phyloP scores from a whole-genome alignment of 2,329 filamentous ascomycete species.

The Coniochaeta ligniaria region DNA sequence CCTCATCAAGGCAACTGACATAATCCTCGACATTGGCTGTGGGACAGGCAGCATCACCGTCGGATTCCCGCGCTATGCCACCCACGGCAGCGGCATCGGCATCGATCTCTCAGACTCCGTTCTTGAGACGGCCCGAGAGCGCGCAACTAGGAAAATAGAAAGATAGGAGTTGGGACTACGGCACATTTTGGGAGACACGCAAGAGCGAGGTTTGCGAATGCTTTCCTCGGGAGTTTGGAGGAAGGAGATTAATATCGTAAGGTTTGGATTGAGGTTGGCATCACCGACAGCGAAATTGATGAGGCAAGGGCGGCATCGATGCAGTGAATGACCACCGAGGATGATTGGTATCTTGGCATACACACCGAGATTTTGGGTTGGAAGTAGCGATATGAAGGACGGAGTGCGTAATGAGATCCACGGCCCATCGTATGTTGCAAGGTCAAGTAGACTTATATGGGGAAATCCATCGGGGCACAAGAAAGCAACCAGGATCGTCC shows the following conservation, averaged over 20 bases:
- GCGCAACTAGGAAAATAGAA: constrained; percentile 10
- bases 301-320: constrained; percentile 19
- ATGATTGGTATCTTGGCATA: constrained; percentile 25
- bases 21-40: constrained; percentile 39
- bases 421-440: neutral
- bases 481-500: neutral
- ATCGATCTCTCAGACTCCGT: constrained; percentile 27
- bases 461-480: neutral
- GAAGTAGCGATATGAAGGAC: constrained; percentile 19
- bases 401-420: neutral
- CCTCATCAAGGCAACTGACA: constrained; percentile 28
- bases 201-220: constrained; percentile 18
- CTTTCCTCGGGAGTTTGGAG: constrained; percentile 17
- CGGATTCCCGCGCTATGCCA: constrained; percentile 30
- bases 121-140: constrained; percentile 21
- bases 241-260: constrained; percentile 21
- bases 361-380: constrained; percentile 29
- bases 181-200: constrained; percentile 18
- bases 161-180: constrained; percentile 20
- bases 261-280: constrained; percentile 26
- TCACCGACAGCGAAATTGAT: constrained; percentile 25
- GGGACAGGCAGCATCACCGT: constrained; percentile 41
- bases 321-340: constrained; percentile 26
- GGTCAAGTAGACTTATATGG: neutral
- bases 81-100: constrained; percentile 19